These are phyloP conservation scores for Dactylellina cionopaga DNA, from an alignment of 2,329 filamentous ascomycete species.

Conservation along the genomic window DNA sequence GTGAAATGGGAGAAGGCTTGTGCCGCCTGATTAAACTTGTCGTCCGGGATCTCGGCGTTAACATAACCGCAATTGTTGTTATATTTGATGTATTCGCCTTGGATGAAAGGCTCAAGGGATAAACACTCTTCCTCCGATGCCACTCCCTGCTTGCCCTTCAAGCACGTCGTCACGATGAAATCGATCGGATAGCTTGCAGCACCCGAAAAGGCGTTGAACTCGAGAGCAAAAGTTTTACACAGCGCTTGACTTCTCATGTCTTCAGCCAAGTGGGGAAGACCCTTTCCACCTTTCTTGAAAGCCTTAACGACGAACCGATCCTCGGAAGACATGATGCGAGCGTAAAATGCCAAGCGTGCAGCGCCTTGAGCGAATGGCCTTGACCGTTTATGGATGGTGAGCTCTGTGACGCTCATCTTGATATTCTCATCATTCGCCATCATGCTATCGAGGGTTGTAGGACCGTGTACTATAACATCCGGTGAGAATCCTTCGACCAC, in stretches of 20 bases:
- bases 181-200: conserved; percentile 58
- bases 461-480: conserved; percentile 57
- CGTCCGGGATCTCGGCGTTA: conserved; percentile 20
- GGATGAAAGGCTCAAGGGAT: conserved; percentile 60
- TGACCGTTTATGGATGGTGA: conserved; percentile 59
- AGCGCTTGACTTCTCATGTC: conserved; percentile 62
- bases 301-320: conserved; percentile 60
- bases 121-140: conserved; percentile 53
- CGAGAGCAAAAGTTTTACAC: conserved; percentile 62
- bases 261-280: conserved; percentile 59
- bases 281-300: conserved; percentile 56
- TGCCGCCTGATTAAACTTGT: conserved; percentile 58
- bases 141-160: conserved; percentile 53
- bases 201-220: conserved; percentile 60
- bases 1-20: conserved; percentile 63
- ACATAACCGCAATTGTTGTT: conserved; percentile 58
- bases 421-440: conserved; percentile 60
- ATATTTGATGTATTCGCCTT: conserved; percentile 61
- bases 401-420: conserved; percentile 58
- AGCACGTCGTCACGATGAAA: conserved; percentile 59
- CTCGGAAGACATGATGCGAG: conserved; percentile 57
- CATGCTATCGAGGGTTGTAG: conserved; percentile 60
- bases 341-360: conserved; percentile 60
- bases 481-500: conserved; percentile 58
- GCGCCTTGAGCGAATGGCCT: conserved; percentile 60